Percentiles rank a stretch among this genome's conserved stretches.
phyloP scores from a whole-genome alignment of 2,329 filamentous ascomycete species.

The Sporothrix euskadiensis region DNA sequence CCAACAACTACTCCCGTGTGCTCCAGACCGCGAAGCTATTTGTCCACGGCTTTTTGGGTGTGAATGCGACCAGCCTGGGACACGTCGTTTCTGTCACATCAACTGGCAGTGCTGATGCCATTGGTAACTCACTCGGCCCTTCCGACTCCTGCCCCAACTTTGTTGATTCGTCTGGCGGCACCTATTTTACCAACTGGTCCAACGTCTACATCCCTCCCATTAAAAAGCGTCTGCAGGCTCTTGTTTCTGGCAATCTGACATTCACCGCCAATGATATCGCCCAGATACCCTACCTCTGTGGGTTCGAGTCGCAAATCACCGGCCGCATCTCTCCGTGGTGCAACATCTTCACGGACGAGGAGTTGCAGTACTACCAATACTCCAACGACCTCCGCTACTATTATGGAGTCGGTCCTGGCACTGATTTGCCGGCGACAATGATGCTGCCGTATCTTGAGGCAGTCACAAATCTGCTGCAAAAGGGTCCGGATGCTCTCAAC shows the following conservation, averaged over 20 bases:
- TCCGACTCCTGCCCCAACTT: constrained; percentile 65
- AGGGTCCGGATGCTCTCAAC: constrained; percentile 50
- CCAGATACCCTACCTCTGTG: constrained; percentile 66
- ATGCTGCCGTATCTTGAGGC: constrained; percentile 62
- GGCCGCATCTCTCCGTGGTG: constrained; percentile 64
- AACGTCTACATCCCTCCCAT: constrained; percentile 46
- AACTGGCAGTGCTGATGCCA: constrained; percentile 51
- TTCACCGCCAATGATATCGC: constrained; percentile 47
- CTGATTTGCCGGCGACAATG: constrained; percentile 54
- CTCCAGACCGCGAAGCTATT: constrained; percentile 64
- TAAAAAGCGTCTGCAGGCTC: constrained; percentile 53
- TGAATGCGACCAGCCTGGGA: constrained; percentile 54
- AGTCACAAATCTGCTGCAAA: constrained; percentile 53
- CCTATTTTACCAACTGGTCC: constrained; percentile 37
- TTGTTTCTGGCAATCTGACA: constrained; percentile 56
- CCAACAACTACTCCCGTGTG: constrained; percentile 65
- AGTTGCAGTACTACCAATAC: constrained; percentile 66
- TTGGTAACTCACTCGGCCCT: constrained; percentile 63
- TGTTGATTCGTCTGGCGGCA: constrained; percentile 55
- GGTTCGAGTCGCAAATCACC: constrained; percentile 68
- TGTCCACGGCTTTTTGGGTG: constrained; percentile 60
- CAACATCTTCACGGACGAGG: constrained; percentile 60
- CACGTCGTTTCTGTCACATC: constrained; percentile 60
- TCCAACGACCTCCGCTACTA: constrained; percentile 68
- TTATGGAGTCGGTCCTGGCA: constrained; percentile 62